Conservation (phyloP, 352 stramenopile genomes). For the Nothophytophthora sp. region DNA sequence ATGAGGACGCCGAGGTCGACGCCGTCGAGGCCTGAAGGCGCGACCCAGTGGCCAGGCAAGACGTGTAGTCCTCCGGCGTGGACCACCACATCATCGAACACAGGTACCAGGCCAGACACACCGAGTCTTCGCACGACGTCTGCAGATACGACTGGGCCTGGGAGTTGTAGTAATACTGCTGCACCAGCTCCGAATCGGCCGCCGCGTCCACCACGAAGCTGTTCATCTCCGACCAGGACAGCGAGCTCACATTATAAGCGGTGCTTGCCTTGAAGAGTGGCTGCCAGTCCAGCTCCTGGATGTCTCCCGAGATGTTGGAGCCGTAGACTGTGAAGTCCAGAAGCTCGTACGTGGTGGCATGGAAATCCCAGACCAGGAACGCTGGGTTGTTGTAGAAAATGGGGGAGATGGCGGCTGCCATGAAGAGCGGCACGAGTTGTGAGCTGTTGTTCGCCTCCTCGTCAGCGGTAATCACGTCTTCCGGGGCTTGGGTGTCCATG, state of each 20-base stretch:
- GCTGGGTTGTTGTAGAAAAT: conserved; percentile 88
- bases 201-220: conserved; percentile 43
- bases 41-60: conserved; percentile 34
- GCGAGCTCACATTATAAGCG: conserved; percentile 42
- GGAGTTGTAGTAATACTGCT: conserved; percentile 79
- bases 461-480: conserved; percentile 10
- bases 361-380: conserved; percentile 76
- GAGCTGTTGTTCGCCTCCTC: conserved; percentile 11
- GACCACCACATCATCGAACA: conserved; percentile 83
- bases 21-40: conserved; percentile 23
- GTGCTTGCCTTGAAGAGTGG: conserved; percentile 35
- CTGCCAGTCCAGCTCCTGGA: conserved; percentile 32
- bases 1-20: background rate
- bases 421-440: conserved; percentile 68
- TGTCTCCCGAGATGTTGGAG: conserved; percentile 46
- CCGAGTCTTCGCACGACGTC: conserved; percentile 30
- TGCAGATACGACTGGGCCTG: conserved; percentile 58
- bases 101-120: conserved; percentile 60
- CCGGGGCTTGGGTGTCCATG: conserved; percentile 5
- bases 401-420: conserved; percentile 74
- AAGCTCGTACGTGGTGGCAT: conserved; percentile 61
- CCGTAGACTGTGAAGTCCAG: conserved; percentile 72
- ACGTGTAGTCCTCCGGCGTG: conserved; percentile 56
- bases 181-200: conserved; percentile 40
- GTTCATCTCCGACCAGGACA: conserved; percentile 43